Base-by-base conservation (phyloP, 257 asterid species). In the Nicotiana tabacum region DNA sequence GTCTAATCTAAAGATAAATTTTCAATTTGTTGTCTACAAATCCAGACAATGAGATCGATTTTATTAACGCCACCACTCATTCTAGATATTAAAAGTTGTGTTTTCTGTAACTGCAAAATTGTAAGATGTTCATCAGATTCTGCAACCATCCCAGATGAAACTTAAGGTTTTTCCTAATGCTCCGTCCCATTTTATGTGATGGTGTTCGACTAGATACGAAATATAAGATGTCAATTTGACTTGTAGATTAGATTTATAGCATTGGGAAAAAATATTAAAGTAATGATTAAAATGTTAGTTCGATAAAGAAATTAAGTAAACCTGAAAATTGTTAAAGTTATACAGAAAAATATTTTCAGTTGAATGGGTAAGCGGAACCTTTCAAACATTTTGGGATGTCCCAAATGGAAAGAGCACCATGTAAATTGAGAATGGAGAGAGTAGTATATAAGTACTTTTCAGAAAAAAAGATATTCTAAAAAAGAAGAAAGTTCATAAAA, bases 101-200 rank as follows among this genome's bases (percentile, higher is more conserved):
- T 70, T 39, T 70, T 70, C 58, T n/a, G 12, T 21, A 39, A 43
- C 78, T 43, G 35, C 11, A 70, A 70, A 43, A 70, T 18, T 8
- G 57, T n/a, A 70, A 43, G 78, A 70, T 70, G 78, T 27, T 70
- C 60, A 70, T 70, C 24, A 70, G 58, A 70, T 70, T 55, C 13
- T 43, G 78, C 78, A 70, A 43, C 35, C 58, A 70, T 7, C 46
- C 56, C 46, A 43, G 33, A 70, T 70, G n/a, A 43, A 21, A 21
- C 16, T 43, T 70, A 70, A 43, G 35, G 78, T 21, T 70, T n/a
- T 35, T 70, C 58, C 76, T 43, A 43, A 21, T 43, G 58, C 12
- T 43, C 58, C 32, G 13, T 39, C 78, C 78, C 78, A 27, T 62
- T 62, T 56, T 24, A 62, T 62, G 16, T 29, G 27, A 62, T 17